These are phyloP conservation scores for Wickerhamomyces tratensis DNA, from an alignment of 805 yeast genomes.

Conservation along the genomic window DNA sequence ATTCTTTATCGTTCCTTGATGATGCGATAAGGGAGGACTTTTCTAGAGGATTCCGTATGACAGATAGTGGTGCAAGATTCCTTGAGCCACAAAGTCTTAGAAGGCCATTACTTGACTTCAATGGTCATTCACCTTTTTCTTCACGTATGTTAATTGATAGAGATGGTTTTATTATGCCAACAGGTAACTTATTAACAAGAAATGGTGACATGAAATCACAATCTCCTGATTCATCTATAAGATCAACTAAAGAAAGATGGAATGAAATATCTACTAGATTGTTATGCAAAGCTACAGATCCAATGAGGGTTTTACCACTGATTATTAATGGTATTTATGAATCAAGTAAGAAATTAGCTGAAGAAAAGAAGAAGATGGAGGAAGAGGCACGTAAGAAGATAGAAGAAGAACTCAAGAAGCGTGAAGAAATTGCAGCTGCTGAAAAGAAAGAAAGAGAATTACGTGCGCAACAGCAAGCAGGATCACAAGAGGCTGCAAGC, in stretches of 20 bases:
- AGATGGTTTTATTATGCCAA: too few species aligned
- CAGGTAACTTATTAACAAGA: too few species aligned
- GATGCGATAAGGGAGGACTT: constrained; percentile 14
- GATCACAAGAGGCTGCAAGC: constrained; percentile 11
- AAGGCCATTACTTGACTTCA: background rate
- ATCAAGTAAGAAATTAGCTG: constrained; percentile 33
- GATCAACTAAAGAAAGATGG: constrained; percentile 63
- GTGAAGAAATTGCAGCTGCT: constrained; percentile 18
- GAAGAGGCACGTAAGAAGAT: constrained; percentile 19
- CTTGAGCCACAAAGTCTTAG: constrained; percentile 19
- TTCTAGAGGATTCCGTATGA: constrained; percentile 10
- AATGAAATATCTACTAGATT: constrained; percentile 42
- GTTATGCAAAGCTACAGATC: constrained; percentile 29
- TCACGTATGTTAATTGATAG: too few species aligned
- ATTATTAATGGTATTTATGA: constrained; percentile 39
- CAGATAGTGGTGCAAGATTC: background rate
- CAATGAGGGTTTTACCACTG: constrained; percentile 26
- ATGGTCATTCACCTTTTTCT: too few species aligned
- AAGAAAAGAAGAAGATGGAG: constrained; percentile 20
- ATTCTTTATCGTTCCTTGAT: constrained; percentile 15
- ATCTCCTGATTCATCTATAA: constrained; percentile 4
- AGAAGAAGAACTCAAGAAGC: constrained; percentile 9
- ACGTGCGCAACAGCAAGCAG: constrained; percentile 14
- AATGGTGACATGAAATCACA: background rate
- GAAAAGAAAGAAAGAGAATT: constrained; percentile 18